Evolutionary conservation across 2,329 filamentous ascomycete species (phyloP).

Genomic region (Leptodontidium sp.): DNA sequence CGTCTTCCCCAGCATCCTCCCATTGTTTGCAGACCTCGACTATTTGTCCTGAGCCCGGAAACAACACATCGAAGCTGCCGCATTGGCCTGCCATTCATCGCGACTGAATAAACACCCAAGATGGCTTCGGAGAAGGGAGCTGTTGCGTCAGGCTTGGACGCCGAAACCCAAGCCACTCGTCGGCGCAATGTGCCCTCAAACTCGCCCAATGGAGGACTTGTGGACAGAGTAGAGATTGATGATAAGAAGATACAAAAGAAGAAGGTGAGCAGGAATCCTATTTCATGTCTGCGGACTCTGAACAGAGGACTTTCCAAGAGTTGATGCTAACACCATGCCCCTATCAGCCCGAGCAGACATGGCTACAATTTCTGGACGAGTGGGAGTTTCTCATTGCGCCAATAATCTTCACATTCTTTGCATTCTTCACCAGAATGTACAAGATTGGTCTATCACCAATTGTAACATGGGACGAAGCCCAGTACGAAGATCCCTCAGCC

Average conservation of each 20-base stretch:
- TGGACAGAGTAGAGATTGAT: slow-evolving; percentile 53
- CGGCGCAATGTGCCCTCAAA: slow-evolving; percentile 60
- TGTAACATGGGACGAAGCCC: slow-evolving; percentile 80
- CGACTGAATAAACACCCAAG: slow-evolving; percentile 24
- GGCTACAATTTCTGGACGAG: slow-evolving; percentile 69
- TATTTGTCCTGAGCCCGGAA: neutral
- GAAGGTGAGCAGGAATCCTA: slow-evolving; percentile 55
- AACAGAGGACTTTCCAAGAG: neutral
- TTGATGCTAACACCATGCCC: slow-evolving; percentile 39
- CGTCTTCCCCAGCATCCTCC: slow-evolving; percentile 23
- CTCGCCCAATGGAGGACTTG: slow-evolving; percentile 49
- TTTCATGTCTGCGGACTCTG: neutral
- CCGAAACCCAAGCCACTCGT: slow-evolving; percentile 61
- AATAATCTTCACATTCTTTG: slow-evolving; percentile 66
- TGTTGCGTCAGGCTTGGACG: slow-evolving; percentile 67
- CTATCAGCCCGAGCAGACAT: slow-evolving; percentile 57
- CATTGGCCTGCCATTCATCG: slow-evolving; percentile 2
- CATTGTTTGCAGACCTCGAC: slow-evolving; percentile 16
- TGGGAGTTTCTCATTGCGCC: slow-evolving; percentile 70
- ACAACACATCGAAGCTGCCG: slow-evolving; percentile 3
- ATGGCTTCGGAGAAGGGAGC: slow-evolving; percentile 57
- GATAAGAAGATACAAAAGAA: slow-evolving; percentile 67
- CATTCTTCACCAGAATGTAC: slow-evolving; percentile 72
- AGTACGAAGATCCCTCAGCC: slow-evolving; percentile 60
- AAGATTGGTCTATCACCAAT: slow-evolving; percentile 77